phyloP scores from a whole-genome alignment of 2,329 filamentous ascomycete genomes.

The Sporothrix pallida region DNA sequence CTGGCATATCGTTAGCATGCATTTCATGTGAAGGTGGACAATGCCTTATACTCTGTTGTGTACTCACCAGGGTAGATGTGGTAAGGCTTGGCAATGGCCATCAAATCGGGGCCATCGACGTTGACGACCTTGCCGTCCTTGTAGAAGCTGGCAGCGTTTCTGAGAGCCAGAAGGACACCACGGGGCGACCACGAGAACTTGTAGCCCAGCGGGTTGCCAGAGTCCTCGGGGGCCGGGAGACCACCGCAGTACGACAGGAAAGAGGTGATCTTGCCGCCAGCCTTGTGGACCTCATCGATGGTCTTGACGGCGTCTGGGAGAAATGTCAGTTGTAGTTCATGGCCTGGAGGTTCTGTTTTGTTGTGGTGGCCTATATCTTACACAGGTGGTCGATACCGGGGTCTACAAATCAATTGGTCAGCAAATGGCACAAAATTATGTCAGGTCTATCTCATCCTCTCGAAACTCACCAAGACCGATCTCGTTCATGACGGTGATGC shows the following conservation, averaged over 20 bases:
- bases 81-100: conserved; percentile 88
- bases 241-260: conserved; percentile 89
- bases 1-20: conserved; percentile 43
- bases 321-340: background rate
- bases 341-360: background rate
- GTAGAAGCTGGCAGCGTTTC: conserved; percentile 84
- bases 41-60: background rate
- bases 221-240: conserved; percentile 72
- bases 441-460: background rate
- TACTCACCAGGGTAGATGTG: conserved; percentile 71
- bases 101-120: conserved; percentile 69
- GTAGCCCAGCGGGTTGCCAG: conserved; percentile 90
- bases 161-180: conserved; percentile 84
- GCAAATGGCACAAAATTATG: background rate
- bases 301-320: conserved; percentile 82
- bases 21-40: background rate
- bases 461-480: conserved; percentile 65
- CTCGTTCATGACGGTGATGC: conserved; percentile 98
- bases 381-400: conserved; percentile 74
- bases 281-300: conserved; percentile 85
- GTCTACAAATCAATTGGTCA: conserved; percentile 51
- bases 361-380: conserved; percentile 30
- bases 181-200: conserved; percentile 84
- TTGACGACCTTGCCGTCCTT: conserved; percentile 77
- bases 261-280: conserved; percentile 80